These are phyloP conservation scores for Neopestalotiopsis rosae DNA, from an alignment of 2,329 filamentous ascomycete species.

Conservation along the genomic window DNA sequence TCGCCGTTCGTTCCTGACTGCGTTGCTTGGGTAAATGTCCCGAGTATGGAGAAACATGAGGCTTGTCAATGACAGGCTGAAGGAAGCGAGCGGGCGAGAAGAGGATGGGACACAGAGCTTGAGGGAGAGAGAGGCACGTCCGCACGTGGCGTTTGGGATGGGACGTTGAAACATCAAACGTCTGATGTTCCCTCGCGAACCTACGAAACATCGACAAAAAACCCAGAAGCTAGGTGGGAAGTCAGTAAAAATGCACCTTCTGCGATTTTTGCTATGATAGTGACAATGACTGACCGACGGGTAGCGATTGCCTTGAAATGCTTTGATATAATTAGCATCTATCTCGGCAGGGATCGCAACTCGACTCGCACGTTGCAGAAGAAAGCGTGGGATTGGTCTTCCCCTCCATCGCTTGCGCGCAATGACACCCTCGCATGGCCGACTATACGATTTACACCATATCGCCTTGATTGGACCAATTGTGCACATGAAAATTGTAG, in stretches of 20 bases:
- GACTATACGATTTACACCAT: background rate
- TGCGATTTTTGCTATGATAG: background rate
- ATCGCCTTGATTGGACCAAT: too few species aligned
- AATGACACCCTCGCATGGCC: background rate
- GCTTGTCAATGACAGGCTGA: too few species aligned
- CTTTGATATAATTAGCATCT: background rate
- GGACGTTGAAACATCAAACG: constrained; percentile 14
- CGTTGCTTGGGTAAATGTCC: too few species aligned
- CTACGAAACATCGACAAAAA: background rate
- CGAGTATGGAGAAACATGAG: too few species aligned
- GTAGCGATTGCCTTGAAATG: background rate
- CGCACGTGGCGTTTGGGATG: constrained; percentile 12
- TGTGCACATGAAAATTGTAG: background rate
- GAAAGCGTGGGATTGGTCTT: background rate
- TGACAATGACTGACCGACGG: background rate
- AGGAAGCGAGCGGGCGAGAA: too few species aligned
- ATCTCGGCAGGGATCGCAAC: background rate
- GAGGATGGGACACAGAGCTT: background rate
- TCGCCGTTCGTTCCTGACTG: too few species aligned
- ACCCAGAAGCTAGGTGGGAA: background rate
- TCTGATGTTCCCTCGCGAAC: background rate
- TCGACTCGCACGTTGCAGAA: background rate
- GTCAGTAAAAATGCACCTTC: background rate
- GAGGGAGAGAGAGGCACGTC: background rate
- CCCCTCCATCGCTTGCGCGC: background rate